A percentile compares a stretch with the other conserved stretches of the same genome.
Conservation (phyloP, 164 flowering plant genomes). For the Magnolia kwangsiensis region DNA sequence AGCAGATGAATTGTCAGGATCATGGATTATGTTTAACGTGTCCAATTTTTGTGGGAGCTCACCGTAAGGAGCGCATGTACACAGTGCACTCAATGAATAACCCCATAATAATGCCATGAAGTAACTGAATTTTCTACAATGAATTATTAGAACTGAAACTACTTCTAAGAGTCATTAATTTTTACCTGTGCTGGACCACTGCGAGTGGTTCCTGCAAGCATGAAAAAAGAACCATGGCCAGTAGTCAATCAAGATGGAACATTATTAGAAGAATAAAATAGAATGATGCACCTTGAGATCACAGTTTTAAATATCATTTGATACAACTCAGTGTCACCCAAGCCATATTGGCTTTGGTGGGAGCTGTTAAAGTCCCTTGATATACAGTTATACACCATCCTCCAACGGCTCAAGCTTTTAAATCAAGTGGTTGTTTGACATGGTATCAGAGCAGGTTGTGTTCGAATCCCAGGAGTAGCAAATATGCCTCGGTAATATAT, state of each 20-base stretch:
- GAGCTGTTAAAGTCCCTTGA: too few species aligned
- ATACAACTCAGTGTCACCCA: background rate
- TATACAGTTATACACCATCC: too few species aligned
- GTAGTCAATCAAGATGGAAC: background rate
- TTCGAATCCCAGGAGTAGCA: too few species aligned
- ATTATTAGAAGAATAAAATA: background rate
- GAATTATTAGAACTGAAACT: background rate
- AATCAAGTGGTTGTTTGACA: too few species aligned
- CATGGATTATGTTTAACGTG: background rate
- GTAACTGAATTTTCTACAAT: background rate
- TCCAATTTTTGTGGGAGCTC: background rate
- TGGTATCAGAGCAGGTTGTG: too few species aligned
- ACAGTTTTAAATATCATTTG: background rate
- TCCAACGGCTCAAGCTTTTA: too few species aligned
- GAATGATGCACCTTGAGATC: background rate
- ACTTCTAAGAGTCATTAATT: background rate
- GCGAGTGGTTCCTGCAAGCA: constrained; percentile 30
- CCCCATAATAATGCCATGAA: background rate
- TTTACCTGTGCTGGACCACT: constrained; percentile 37
- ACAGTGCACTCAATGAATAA: background rate
- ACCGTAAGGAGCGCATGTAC: too few species aligned
- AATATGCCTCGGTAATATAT: too few species aligned
- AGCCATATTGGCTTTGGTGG: too few species aligned
- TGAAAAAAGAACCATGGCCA: background rate
- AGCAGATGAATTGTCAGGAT: background rate